Conservation (phyloP, 208 protist species). For the Trichomonas gallinae region DNA sequence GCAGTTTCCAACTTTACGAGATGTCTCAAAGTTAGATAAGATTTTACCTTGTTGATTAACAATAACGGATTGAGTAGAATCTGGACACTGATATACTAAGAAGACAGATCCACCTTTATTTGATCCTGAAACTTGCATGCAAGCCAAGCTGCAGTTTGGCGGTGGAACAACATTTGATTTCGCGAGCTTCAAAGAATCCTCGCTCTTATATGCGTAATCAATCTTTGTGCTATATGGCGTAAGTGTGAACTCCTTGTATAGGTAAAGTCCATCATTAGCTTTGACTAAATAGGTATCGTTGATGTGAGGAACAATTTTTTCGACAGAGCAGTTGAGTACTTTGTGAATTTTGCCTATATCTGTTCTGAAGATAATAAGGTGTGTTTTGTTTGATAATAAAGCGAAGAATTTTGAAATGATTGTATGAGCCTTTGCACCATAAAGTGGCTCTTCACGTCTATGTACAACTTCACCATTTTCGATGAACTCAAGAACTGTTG, state of each 20-base stretch:
- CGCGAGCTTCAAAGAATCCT: not conserved
- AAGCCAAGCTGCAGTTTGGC: not conserved
- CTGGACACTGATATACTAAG: not conserved
- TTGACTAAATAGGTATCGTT: not conserved
- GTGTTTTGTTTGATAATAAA: not conserved
- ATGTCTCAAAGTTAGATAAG: not conserved
- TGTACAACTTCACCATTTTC: not conserved
- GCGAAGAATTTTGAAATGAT: not conserved
- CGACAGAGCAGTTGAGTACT: not conserved
- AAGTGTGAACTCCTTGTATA: not conserved
- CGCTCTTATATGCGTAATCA: not conserved
- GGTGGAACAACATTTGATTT: not conserved
- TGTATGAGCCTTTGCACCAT: not conserved
- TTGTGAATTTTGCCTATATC: not conserved
- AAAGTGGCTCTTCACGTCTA: not conserved
- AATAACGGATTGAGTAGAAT: not conserved
- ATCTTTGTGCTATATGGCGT: not conserved
- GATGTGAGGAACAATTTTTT: not conserved
- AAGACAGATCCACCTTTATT: not conserved
- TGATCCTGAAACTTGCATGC: not conserved
- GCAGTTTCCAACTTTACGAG: not conserved
- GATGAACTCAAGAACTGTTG: not conserved
- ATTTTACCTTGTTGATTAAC: not conserved
- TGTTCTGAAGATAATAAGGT: not conserved
- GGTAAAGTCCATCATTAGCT: not conserved